Conservation (phyloP, 139 green algal genomes). For the Ulvella scutata region DNA sequence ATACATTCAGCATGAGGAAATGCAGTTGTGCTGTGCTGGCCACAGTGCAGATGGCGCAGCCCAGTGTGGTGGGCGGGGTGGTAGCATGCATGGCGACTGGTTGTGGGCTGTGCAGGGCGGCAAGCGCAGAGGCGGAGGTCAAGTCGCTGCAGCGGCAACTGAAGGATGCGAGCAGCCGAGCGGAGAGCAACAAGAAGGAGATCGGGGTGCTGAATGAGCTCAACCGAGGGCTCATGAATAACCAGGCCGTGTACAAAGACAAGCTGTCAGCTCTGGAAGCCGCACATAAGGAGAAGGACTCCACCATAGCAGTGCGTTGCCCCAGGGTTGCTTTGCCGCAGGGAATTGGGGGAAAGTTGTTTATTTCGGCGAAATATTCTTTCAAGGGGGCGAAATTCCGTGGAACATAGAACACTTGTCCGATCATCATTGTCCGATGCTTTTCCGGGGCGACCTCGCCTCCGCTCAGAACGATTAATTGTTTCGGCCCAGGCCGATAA, state of each 20-base stretch:
- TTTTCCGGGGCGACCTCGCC: no score
- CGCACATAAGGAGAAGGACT: conserved; percentile 25
- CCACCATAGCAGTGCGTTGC: conserved; percentile 12
- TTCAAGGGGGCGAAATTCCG: no score
- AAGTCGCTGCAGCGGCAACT: neutral
- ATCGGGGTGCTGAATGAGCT: conserved; percentile 43
- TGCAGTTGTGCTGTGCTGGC: neutral
- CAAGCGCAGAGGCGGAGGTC: conserved; percentile 3
- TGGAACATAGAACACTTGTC: no score
- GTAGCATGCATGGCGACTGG: conserved; percentile 10
- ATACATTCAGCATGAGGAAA: no score
- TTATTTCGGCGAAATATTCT: no score
- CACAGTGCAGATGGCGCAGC: neutral
- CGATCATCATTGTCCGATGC: no score
- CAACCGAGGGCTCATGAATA: conserved; percentile 45
- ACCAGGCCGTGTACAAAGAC: conserved; percentile 31
- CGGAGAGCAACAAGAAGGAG: conserved; percentile 21
- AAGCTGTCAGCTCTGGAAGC: conserved; percentile 17
- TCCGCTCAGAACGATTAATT: no score
- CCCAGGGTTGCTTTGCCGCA: no score
- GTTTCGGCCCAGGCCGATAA: no score
- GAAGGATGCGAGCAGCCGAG: conserved; percentile 9
- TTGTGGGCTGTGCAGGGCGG: neutral
- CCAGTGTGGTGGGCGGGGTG: conserved; percentile 3
- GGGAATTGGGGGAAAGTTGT: no score